Base-by-base conservation (phyloP, 2,329 filamentous ascomycete genomes). In the Cladosporium velox region DNA sequence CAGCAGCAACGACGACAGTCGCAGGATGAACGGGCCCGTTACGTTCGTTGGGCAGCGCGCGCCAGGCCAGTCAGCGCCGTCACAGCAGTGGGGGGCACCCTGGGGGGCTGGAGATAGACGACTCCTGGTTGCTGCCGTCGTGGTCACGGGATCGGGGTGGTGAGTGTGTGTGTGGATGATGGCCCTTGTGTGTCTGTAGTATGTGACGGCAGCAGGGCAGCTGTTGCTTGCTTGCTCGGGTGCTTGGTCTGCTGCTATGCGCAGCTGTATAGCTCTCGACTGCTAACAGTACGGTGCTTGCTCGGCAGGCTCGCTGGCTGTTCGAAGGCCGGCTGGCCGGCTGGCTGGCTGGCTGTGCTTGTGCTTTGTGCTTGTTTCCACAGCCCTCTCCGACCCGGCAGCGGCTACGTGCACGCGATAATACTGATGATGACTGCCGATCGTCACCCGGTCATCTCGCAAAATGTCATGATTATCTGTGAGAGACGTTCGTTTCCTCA, bases 331-430 rank as follows among this genome's bases (percentile, higher is more conserved):
- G 32, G n/a, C 32, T 38, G n/a, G 49, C 26, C 30, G 24, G 12
- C 28, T 10, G 52, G 30, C 28, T 54, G 51, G 26, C 51, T 54
- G 51, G 21, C 34, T 38, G n/a, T 38, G 32, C 18, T 32, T 35
- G 10, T 30, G 35, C 35, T 44, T 44, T 44, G 38, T 44, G 26
- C 32, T 26, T 21, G 38, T 35, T 47, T 41, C 15, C 30, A 57
- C 26, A 28, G 28, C 6, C 28, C 52, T 30, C 28, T 55, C 28
- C 26, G 12, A 18, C 3, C n/a, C 15, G 57, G 38, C 57, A 47
- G 38, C 57, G 57, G 57, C 57, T 47, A 59, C 57, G 21, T 26
- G 57, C 57, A 59, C 57, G 14, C 57, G 14, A 59, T 14, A 59
- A 32, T 34, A 8, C 12, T 35, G n/a, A 52, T 59, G 57, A 32